Percentiles rank a stretch among this genome's conserved stretches.
Conservation (phyloP, 1,139 yeast species). For the Candida albicans region DNA sequence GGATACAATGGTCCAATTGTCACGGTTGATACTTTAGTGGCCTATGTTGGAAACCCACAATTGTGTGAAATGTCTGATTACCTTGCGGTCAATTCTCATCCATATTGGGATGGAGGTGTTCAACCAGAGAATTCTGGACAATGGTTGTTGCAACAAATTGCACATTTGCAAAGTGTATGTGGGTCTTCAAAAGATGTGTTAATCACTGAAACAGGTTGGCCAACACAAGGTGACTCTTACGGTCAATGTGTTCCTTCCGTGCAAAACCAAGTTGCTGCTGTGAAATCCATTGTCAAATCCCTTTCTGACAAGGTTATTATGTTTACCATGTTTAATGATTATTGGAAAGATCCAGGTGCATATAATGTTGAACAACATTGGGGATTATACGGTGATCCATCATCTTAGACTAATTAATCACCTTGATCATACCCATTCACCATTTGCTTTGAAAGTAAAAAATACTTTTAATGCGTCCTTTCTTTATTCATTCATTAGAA, state of each 20-base stretch:
- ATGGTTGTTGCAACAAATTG: conserved; percentile 68
- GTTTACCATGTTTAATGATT: conserved; percentile 74
- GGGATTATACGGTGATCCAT: conserved; percentile 54
- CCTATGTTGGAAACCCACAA: conserved; percentile 68
- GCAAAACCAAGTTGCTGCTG: conserved; percentile 60
- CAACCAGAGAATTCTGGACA: conserved; percentile 66
- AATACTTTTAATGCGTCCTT: neutral
- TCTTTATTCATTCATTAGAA: neutral
- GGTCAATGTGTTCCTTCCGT: conserved; percentile 73
- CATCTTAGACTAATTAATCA: conserved; percentile 5
- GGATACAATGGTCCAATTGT: conserved; percentile 72
- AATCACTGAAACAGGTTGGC: conserved; percentile 84
- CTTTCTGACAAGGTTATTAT: conserved; percentile 59
- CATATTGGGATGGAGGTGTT: conserved; percentile 74
- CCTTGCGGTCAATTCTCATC: conserved; percentile 80
- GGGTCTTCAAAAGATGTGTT: conserved; percentile 56
- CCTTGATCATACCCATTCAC: neutral
- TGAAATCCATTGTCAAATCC: conserved; percentile 51
- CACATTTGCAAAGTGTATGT: conserved; percentile 66
- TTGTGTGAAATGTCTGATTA: conserved; percentile 73
- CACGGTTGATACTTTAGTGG: conserved; percentile 77
- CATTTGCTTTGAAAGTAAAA: neutral
- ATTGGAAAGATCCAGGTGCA: conserved; percentile 74
- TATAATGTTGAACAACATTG: conserved; percentile 70
- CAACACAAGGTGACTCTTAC: conserved; percentile 63